phyloP scores from a whole-genome alignment of 2,329 filamentous ascomycete species.

The Penicillium psychrosexuale region DNA sequence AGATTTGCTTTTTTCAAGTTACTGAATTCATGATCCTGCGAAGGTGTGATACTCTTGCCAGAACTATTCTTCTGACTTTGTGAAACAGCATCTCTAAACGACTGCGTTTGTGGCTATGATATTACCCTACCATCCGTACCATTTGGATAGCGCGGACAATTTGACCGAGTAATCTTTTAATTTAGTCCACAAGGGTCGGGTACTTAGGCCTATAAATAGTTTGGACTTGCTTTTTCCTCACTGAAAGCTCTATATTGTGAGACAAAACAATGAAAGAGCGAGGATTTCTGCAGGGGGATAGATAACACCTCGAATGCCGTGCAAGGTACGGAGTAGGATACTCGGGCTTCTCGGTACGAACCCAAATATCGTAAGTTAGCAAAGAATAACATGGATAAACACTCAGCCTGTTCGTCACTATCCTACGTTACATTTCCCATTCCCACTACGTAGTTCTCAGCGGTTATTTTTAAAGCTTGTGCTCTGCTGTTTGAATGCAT shows the following conservation, averaged over 20 bases:
- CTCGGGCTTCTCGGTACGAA: background rate
- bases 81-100: background rate
- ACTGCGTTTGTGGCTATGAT: background rate
- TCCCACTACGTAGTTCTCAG: background rate
- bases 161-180: background rate
- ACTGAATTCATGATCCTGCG: too few relatives aligned
- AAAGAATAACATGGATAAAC: background rate
- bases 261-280: background rate
- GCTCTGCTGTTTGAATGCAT: background rate
- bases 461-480: background rate
- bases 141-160: background rate
- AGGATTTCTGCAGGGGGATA: background rate
- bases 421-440: background rate
- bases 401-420: background rate
- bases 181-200: background rate
- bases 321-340: background rate
- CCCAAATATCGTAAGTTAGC: too few relatives aligned
- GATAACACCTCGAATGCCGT: background rate
- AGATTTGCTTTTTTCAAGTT: background rate
- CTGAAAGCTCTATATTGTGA: background rate
- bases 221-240: background rate
- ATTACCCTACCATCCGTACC: too few relatives aligned
- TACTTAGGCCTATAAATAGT: background rate
- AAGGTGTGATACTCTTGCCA: too few relatives aligned
- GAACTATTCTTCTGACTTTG: too few relatives aligned